Evolutionary conservation across 2,329 filamentous ascomycete genomes (phyloP).

Genomic region (Trichoderma harzianum): DNA sequence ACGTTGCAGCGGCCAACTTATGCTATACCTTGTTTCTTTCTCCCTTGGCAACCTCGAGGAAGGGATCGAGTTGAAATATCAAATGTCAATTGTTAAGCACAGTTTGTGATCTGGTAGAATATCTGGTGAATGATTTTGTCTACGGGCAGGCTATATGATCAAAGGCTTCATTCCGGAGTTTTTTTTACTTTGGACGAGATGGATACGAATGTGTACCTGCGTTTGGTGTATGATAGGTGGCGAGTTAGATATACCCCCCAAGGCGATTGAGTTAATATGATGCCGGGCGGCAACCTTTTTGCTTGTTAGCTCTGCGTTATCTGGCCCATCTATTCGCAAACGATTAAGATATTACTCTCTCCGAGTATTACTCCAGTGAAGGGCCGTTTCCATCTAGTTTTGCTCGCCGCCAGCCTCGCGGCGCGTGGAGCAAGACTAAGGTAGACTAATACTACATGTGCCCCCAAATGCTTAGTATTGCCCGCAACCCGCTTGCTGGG

Average conservation of each 20-base stretch:
- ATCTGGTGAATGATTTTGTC: neutral
- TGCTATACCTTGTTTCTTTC: neutral
- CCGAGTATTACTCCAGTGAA: neutral
- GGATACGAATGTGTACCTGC: neutral
- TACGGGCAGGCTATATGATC: neutral
- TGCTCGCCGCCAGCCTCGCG: neutral
- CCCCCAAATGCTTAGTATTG: neutral
- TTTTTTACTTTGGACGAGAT: neutral
- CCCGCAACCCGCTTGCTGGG: neutral
- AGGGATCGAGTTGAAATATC: neutral
- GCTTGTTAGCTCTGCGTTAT: neutral
- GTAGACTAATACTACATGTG: neutral
- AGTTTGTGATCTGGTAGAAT: neutral
- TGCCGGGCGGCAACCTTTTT: neutral
- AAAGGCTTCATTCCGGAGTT: neutral
- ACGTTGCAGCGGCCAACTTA: neutral
- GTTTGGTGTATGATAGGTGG: neutral
- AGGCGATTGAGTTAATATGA: neutral
- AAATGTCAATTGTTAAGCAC: neutral
- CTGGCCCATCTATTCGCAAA: too few relatives aligned
- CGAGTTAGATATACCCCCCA: slow-evolving; percentile 9
- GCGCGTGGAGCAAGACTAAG: neutral
- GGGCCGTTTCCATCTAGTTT: neutral
- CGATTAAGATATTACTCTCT: neutral
- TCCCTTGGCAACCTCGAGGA: neutral